Conservation (phyloP, 164 flowering plant genomes). For the Sextonia rubra region DNA sequence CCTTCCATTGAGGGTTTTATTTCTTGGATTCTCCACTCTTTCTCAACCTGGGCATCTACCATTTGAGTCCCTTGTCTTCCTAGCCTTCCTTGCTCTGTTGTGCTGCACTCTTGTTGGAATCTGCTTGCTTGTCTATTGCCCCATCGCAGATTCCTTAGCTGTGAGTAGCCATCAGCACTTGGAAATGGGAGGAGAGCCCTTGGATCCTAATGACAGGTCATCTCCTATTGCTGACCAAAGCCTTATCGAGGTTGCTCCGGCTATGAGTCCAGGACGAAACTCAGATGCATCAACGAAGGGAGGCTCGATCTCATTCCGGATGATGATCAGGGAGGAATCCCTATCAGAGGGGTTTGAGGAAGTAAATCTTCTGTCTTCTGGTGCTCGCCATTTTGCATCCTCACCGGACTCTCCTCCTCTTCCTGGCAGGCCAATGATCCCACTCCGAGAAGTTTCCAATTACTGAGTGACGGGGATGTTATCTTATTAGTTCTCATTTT, state of each 20-base stretch:
- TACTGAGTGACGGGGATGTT: conserved; percentile 1
- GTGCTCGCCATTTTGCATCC: conserved; percentile 14
- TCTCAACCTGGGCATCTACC: conserved; percentile 50
- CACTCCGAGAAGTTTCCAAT: conserved; percentile 7
- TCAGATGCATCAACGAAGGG: conserved; percentile 66
- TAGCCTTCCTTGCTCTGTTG: conserved; percentile 65
- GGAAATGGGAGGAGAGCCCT: conserved; percentile 43
- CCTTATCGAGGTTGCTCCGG: conserved; percentile 35
- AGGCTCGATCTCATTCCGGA: conserved; percentile 80
- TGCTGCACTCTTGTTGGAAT: conserved; percentile 65
- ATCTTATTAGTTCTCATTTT: conserved; percentile 1
- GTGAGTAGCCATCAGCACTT: conserved; percentile 44
- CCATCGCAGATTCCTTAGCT: conserved; percentile 80
- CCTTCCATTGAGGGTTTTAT: conserved; percentile 68
- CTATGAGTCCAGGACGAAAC: conserved; percentile 43
- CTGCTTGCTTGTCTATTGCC: conserved; percentile 77
- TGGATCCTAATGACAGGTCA: conserved; percentile 43
- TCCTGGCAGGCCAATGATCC: conserved; percentile 29
- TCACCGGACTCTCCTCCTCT: conserved; percentile 32
- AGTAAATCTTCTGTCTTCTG: conserved; percentile 27
- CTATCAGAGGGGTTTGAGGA: conserved; percentile 28
- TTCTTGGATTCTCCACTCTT: conserved; percentile 78
- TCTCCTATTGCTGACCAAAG: conserved; percentile 65
- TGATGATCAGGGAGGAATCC: conserved; percentile 46
- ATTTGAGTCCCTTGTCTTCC: conserved; percentile 68